Percentiles rank a stretch among this genome's conserved stretches.
Evolutionary conservation across 1,139 yeast species (phyloP).

Genomic region (Geotrichum aggregatum): DNA sequence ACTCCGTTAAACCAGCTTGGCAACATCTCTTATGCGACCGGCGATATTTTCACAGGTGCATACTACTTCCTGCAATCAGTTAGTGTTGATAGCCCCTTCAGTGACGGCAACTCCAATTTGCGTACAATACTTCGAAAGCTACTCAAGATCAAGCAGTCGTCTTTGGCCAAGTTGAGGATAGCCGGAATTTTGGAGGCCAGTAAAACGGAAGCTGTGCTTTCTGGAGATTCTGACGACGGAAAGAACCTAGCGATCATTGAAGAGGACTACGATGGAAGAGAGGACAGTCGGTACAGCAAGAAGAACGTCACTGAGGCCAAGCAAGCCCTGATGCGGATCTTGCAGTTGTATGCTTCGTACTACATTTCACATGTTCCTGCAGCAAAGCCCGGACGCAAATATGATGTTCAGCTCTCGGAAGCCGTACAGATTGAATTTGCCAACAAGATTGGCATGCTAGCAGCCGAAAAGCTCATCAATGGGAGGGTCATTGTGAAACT

Average conservation of each 20-base stretch:
- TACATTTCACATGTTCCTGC: constrained; percentile 6
- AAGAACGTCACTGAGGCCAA: constrained; percentile 3
- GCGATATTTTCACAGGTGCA: constrained; percentile 21
- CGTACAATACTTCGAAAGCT: constrained; percentile 16
- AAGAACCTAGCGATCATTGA: background rate
- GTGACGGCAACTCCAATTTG: constrained; percentile 14
- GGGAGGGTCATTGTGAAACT: constrained; percentile 13
- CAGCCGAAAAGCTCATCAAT: constrained; percentile 5
- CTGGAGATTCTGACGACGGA: background rate
- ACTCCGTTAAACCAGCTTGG: constrained; percentile 20
- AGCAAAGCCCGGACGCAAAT: background rate
- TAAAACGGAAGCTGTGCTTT: too few relatives aligned
- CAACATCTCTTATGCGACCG: constrained; percentile 8
- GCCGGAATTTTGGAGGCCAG: background rate
- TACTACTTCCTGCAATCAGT: constrained; percentile 20
- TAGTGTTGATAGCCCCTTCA: constrained; percentile 17
- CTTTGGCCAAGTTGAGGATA: background rate
- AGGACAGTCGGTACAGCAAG: background rate
- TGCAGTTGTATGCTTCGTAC: constrained; percentile 13
- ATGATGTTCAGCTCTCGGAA: background rate
- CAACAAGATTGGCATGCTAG: constrained; percentile 7
- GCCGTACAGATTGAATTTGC: constrained; percentile 14
- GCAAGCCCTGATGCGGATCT: constrained; percentile 12
- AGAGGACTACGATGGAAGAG: constrained; percentile 4
- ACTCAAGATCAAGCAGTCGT: constrained; percentile 2